phyloP scores from a whole-genome alignment of 495 filamentous ascomycete species.

The Talaromyces adpressus region DNA sequence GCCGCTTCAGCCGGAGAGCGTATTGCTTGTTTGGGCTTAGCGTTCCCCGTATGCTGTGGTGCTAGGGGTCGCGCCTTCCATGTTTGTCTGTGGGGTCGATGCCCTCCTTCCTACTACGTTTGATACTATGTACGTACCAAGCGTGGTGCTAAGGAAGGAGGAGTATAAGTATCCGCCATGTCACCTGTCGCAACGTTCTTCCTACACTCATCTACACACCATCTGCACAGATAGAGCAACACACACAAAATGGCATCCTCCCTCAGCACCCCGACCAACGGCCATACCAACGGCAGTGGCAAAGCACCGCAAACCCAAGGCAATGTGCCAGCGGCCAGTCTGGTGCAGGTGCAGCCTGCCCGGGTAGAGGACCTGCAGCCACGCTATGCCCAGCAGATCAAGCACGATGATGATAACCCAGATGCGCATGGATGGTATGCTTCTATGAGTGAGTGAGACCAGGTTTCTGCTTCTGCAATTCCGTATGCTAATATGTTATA shows the following conservation, averaged over 20 bases:
- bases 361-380: constrained; percentile 79
- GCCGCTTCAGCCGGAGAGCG: constrained; percentile 1
- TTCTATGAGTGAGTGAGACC: constrained; percentile 59
- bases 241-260: background rate
- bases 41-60: background rate
- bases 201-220: background rate
- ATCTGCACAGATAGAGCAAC: background rate
- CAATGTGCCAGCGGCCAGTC: constrained; percentile 14
- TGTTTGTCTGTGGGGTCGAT: background rate
- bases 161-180: background rate
- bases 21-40: background rate
- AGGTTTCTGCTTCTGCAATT: background rate
- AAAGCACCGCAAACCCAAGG: background rate
- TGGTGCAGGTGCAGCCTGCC: constrained; percentile 78
- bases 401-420: constrained; percentile 58
- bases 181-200: background rate
- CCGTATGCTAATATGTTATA: background rate
- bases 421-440: constrained; percentile 86
- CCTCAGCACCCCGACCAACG: background rate
- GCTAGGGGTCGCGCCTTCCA: background rate
- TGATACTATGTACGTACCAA: too few relatives aligned
- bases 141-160: too few relatives aligned
- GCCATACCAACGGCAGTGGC: background rate
- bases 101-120: too few relatives aligned
- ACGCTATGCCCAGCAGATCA: constrained; percentile 71